Conservation (phyloP, 805 yeast genomes). For the Metschnikowia matae region DNA sequence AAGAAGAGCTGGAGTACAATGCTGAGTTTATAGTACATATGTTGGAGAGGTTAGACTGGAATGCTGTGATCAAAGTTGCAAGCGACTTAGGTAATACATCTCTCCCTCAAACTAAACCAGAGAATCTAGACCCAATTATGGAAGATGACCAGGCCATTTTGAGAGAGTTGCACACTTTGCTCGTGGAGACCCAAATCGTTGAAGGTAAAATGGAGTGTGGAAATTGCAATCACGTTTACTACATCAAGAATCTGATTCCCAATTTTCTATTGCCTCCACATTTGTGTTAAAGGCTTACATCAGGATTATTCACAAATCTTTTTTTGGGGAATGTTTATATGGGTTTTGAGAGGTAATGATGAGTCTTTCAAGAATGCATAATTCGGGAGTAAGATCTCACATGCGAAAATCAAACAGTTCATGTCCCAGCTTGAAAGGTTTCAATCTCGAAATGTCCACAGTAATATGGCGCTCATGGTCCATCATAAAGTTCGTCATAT, state of each 20-base stretch:
- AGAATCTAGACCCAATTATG: constrained; percentile 47
- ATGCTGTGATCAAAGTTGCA: constrained; percentile 75
- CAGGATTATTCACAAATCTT: no score
- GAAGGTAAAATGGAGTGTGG: constrained; percentile 89
- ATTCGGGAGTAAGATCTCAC: background rate
- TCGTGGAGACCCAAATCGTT: constrained; percentile 78
- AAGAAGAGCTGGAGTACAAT: constrained; percentile 76
- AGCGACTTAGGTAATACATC: constrained; percentile 46
- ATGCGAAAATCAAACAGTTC: background rate
- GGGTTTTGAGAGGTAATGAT: background rate
- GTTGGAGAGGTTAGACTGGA: constrained; percentile 84
- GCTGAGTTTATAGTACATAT: constrained; percentile 75
- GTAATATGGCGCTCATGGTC: background rate
- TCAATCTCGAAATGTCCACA: background rate
- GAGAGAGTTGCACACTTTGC: constrained; percentile 69
- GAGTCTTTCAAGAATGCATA: background rate
- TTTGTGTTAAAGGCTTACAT: constrained; percentile 42
- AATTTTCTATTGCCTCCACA: constrained; percentile 94
- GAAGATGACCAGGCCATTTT: constrained; percentile 54
- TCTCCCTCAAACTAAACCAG: constrained; percentile 51
- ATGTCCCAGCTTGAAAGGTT: background rate
- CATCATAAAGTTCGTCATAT: background rate
- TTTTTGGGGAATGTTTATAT: background rate
- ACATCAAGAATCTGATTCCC: constrained; percentile 90
- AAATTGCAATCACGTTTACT: constrained; percentile 81